These are phyloP conservation scores for Protoeuglena noctilucae DNA, from an alignment of 139 green algal species.

Conservation along the genomic window DNA sequence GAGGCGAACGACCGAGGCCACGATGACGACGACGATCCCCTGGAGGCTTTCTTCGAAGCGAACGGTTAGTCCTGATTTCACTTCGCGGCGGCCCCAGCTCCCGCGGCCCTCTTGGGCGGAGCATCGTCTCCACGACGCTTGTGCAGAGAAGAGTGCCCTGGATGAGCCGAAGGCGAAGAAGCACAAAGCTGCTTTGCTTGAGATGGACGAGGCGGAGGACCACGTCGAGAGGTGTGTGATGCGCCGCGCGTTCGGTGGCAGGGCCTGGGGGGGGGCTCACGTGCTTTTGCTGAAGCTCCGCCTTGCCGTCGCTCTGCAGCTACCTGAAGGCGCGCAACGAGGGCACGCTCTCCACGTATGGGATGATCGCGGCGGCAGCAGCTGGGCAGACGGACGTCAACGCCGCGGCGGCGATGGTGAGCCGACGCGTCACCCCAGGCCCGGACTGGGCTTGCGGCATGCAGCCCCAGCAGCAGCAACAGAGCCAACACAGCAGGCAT, in stretches of 20 bases:
- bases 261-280: too few species aligned
- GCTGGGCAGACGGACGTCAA: too few species aligned
- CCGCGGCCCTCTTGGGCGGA: constrained; percentile 4
- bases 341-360: too few species aligned
- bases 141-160: constrained; percentile 2
- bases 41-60: constrained; percentile 72
- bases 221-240: too few species aligned
- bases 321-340: too few species aligned
- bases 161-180: too few species aligned
- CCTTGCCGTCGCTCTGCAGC: too few species aligned
- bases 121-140: constrained; percentile 3
- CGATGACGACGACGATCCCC: constrained; percentile 46
- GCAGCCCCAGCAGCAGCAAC: background rate
- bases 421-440: background rate
- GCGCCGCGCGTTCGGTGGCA: too few species aligned
- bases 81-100: background rate
- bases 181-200: constrained; percentile 8
- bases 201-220: constrained; percentile 28
- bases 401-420: too few species aligned
- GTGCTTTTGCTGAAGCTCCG: too few species aligned
- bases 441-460: background rate
- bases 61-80: constrained; percentile 37
- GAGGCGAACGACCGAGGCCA: background rate
- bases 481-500: too few species aligned
- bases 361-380: too few species aligned